Evolutionary conservation across 352 stramenopile species (phyloP).

Genomic region (Aphanomyces euteiches): DNA sequence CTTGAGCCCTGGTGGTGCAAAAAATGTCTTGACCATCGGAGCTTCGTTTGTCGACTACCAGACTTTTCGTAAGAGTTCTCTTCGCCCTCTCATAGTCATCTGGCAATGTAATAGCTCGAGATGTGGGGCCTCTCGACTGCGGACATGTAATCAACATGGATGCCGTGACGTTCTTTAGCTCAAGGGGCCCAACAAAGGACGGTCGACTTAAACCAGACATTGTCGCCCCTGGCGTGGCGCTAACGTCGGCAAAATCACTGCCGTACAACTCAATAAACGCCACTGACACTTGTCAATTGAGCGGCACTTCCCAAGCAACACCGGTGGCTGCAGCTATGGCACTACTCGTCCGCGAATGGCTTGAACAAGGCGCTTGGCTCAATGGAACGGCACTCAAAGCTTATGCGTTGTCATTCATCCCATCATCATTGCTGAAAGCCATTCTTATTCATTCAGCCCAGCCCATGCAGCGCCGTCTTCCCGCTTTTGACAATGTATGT

Average conservation of each 20-base stretch:
- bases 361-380: conserved; percentile 78
- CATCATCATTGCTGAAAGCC: conserved; percentile 76
- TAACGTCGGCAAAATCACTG: conserved; percentile 61
- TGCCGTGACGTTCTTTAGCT: conserved; percentile 67
- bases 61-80: conserved; percentile 33
- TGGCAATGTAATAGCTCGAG: conserved; percentile 36
- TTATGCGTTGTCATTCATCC: conserved; percentile 54
- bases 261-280: conserved; percentile 41
- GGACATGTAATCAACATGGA: conserved; percentile 55
- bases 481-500: conserved; percentile 13
- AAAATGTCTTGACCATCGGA: conserved; percentile 82
- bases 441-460: conserved; percentile 76
- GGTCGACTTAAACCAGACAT: conserved; percentile 76
- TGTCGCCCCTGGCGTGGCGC: conserved; percentile 62
- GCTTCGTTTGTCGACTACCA: conserved; percentile 55
- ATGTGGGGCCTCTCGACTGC: conserved; percentile 26
- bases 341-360: conserved; percentile 82
- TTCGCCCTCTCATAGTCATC: conserved; percentile 9
- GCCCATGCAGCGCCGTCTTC: conserved; percentile 48
- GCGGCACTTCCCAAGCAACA: conserved; percentile 64
- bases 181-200: conserved; percentile 61
- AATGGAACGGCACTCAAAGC: conserved; percentile 52
- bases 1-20: conserved; percentile 63
- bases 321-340: conserved; percentile 75
- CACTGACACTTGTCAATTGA: conserved; percentile 45